Evolutionary conservation across 768 basidiomycete species (phyloP), one percentile per base, ranked within the genome.

Genomic region (Xanthoconium stramineum): DNA sequence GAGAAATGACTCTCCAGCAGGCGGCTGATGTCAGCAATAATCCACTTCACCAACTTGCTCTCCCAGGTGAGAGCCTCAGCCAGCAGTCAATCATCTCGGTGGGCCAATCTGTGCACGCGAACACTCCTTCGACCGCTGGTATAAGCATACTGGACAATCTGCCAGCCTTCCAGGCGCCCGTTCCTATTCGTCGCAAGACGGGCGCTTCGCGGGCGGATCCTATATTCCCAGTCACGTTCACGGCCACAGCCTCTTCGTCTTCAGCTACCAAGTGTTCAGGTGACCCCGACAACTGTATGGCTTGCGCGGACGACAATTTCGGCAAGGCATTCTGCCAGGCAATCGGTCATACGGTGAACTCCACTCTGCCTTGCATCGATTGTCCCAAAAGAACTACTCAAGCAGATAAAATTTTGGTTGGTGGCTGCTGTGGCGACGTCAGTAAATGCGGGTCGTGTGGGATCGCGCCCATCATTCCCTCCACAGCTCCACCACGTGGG

Each of bases 271-370:
- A 72, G 35, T 95, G 93, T 70, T 89, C 91, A 17, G 93, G 93
- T 13, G 91, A 95, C 65, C 93, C 93, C 3, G 78, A 81, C 10
- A 93, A 94, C 70, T 95, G 93, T 66, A 69, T 82, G 50, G 93
- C 91, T 5, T 95, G 93, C 67, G 86, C 85, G 5, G 86, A 89
- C 64, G 93, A 94, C 69, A 79, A 80, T 20, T 94, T 94, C 61
- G 92, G 92, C 11, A 86, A 88, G 65, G 92, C 91, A 6, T 95
- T 95, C 70, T 95, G 93, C 68, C 78, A 78, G 38, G 89, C 89
- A 20, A 82, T 94, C 42, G 80, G 79, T 58, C 78, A 84, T 57
- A 80, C 85, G 30, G 72, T 87, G 15, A 78, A 83, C 50, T 72
- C 75, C n/a, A 69, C 75, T 12, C 60, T 75, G 4, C 77, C 78